Evolutionary conservation across 1,139 yeast species (phyloP), one percentile per base, ranked within the genome.

Genomic region (Yamadazyma trypodendri): DNA sequence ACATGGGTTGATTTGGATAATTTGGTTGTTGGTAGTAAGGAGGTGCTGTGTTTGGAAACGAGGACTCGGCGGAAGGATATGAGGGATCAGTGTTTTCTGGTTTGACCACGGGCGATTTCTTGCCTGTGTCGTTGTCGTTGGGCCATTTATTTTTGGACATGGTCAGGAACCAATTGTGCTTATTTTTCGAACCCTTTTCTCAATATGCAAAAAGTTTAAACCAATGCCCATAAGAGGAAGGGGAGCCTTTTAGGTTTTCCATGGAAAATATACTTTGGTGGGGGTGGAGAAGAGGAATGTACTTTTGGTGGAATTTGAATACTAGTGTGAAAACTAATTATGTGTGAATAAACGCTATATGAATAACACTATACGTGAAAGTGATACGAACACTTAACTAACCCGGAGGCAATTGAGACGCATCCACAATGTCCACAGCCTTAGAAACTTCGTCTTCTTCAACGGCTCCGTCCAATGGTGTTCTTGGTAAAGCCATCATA

Each of bases 401-500:
- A 76, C 98, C 97, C 23, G 98, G 98, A 45, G 98, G 98, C 58
- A 92, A 71, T 64, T 82, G 87, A 40, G 87, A 75, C 44, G 83
- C 84, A 58, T 84, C 94, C 39, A 83, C 87, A 48, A 80, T 77
- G 43, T 83, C 87, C 35, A 82, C 77, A 31, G 86, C 87, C 44
- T 77, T 79, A 48, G 74, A 72, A 20, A 68, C 63, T 12, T 72
- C 77, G 20, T 68, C 76, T 34, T 73, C 77, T 28, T 62, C 70
- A 30, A 48, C 54, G 23, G 64, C 62, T 41, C 73, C 75, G 41
- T 76, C 82, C 54, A 88, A 69, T 35, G 97, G 97, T 36, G 97
- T 88, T 75, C 97, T 82, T 57, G 97, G 95, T 56, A 92, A 75
- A 8, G 97, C 98, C 89, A 92, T 88, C 95, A 90, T 88, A 66